Percentiles rank a stretch among this genome's conserved stretches.
phyloP scores from a whole-genome alignment of 768 basidiomycete species.

The Kwoniella bestiolae region DNA sequence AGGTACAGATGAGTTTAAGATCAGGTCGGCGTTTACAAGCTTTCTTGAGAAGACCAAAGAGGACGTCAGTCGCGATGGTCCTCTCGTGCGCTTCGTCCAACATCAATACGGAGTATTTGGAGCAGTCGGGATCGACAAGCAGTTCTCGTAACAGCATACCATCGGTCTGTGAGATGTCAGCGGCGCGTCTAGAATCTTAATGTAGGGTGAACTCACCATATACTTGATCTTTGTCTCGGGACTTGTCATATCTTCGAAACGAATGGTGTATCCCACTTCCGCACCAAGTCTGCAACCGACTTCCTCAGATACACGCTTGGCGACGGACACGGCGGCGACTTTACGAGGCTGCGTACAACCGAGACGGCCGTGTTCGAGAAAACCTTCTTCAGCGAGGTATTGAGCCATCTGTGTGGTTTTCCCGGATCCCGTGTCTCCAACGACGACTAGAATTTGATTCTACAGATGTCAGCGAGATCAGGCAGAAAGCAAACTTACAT shows the following conservation, averaged over 20 bases:
- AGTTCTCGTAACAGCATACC: conserved; percentile 99
- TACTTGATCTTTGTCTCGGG: conserved; percentile 99
- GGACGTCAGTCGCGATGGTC: conserved; percentile 96
- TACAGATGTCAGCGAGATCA: conserved; percentile 52
- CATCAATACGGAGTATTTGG: conserved; percentile 93
- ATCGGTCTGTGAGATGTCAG: conserved; percentile 66
- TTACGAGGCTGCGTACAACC: conserved; percentile 99
- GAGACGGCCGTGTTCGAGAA: conserved; percentile 84
- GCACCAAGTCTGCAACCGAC: conserved; percentile 96
- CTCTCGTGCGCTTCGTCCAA: conserved; percentile 98
- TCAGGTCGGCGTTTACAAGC: conserved; percentile 92
- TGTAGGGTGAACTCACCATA: conserved; percentile 64
- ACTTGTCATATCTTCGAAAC: conserved; percentile 98
- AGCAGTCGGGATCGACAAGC: conserved; percentile 91
- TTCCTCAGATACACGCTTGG: conserved; percentile 97
- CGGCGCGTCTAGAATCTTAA: not conserved
- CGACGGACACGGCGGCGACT: conserved; percentile 98
- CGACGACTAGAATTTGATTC: conserved; percentile 97
- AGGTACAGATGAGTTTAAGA: conserved; percentile 96
- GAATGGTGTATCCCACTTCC: conserved; percentile 97
- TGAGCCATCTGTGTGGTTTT: conserved; percentile 99
- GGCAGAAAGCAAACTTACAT: conserved; percentile 64
- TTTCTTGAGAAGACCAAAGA: conserved; percentile 96
- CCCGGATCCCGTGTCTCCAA: conserved; percentile 97
- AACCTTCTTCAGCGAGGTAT: conserved; percentile 93